phyloP scores from a whole-genome alignment of 2,329 filamentous ascomycete species.

The Colletotrichum echinochloae region DNA sequence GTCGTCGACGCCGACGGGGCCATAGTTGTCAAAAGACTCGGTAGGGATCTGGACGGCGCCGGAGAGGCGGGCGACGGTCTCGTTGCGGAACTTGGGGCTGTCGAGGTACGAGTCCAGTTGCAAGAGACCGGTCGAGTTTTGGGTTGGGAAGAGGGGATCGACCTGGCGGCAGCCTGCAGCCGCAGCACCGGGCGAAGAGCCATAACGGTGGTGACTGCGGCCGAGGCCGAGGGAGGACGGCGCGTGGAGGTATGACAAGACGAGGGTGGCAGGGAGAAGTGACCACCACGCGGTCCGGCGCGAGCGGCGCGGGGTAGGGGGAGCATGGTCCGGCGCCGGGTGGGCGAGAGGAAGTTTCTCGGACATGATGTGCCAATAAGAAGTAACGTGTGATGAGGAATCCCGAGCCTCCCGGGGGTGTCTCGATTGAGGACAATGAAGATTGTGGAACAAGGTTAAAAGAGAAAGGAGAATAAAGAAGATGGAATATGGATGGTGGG shows the following conservation, averaged over 20 bases:
- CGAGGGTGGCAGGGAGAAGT: conserved; percentile 33
- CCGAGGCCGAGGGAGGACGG: conserved; percentile 22
- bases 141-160: conserved; percentile 48
- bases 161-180: conserved; percentile 49
- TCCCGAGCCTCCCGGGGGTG: not conserved
- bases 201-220: not conserved
- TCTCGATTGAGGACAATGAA: not conserved
- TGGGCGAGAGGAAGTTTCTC: conserved; percentile 35
- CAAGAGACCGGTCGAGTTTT: conserved; percentile 44
- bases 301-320: conserved; percentile 11
- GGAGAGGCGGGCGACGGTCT: conserved; percentile 52
- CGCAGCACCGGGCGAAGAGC: not conserved
- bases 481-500: not conserved
- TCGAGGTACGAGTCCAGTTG: conserved; percentile 50
- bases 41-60: conserved; percentile 66
- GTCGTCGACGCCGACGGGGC: conserved; percentile 64
- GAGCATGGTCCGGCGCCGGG: conserved; percentile 11
- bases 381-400: not conserved
- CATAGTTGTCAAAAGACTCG: conserved; percentile 67
- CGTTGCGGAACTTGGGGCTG: conserved; percentile 49
- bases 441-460: no score
- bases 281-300: conserved; percentile 36
- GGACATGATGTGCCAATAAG: conserved; percentile 17
- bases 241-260: conserved; percentile 33
- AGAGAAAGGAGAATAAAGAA: not conserved